phyloP scores from a whole-genome alignment of 306 rosid genomes.

The Vicia faba region DNA sequence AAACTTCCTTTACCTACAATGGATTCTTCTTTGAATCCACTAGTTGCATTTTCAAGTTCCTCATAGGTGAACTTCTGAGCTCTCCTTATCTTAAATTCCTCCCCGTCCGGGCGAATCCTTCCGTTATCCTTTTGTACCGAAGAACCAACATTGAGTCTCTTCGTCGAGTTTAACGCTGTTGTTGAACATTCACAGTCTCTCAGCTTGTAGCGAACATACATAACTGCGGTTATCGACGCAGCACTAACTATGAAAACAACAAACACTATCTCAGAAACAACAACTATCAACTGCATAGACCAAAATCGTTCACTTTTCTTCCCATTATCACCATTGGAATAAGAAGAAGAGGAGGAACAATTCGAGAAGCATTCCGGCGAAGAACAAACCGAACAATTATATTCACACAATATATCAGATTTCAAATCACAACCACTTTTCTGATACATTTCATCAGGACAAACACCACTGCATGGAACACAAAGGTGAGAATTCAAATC shows the following conservation, averaged over 20 bases:
- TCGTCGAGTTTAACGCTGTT: constrained; percentile 40
- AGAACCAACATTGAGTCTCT: constrained; percentile 49
- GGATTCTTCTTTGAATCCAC: constrained; percentile 75
- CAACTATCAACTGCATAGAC: constrained; percentile 69
- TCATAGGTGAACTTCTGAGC: constrained; percentile 76
- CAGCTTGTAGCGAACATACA: constrained; percentile 71
- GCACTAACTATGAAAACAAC: constrained; percentile 64
- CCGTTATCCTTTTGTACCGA: constrained; percentile 53
- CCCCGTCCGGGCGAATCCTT: constrained; percentile 66
- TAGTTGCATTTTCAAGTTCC: constrained; percentile 77
- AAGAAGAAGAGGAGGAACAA: constrained; percentile 51
- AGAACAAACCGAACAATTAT: constrained; percentile 76
- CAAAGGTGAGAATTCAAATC: constrained; percentile 57
- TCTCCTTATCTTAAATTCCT: constrained; percentile 76
- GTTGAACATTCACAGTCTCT: constrained; percentile 61
- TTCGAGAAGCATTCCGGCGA: constrained; percentile 60
- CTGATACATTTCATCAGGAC: constrained; percentile 76
- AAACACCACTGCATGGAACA: constrained; percentile 67
- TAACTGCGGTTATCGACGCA: constrained; percentile 63
- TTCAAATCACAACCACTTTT: constrained; percentile 52
- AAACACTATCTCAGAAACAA: constrained; percentile 73
- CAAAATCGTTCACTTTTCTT: constrained; percentile 62
- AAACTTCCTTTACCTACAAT: constrained; percentile 93
- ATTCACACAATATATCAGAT: constrained; percentile 70
- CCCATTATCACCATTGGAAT: constrained; percentile 35